These are phyloP conservation scores for Hypomyces perniciosus DNA, from an alignment of 2,329 filamentous ascomycete species.

Conservation along the genomic window DNA sequence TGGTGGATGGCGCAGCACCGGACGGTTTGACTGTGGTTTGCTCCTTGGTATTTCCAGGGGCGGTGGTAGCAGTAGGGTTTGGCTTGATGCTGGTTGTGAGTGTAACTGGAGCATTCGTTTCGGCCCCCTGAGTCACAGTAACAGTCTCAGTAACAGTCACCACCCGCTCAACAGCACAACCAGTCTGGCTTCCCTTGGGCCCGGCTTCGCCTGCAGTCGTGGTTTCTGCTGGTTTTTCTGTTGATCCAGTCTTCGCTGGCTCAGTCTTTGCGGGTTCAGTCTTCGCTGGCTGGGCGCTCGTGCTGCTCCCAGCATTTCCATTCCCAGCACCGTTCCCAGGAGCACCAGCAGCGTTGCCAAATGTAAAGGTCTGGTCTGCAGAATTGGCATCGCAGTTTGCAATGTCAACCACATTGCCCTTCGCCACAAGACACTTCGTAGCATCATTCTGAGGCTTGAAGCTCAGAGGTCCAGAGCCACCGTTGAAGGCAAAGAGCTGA, in stretches of 20 bases:
- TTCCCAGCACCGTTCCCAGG: background rate
- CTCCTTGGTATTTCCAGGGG: background rate
- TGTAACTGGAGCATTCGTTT: too few species aligned
- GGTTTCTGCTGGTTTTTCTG: too few species aligned
- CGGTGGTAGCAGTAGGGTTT: background rate
- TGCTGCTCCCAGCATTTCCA: background rate
- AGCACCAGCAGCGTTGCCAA: slow-evolving; percentile 16
- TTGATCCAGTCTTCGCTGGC: too few species aligned
- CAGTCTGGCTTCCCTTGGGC: background rate
- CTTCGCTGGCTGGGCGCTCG: background rate
- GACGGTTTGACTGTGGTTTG: background rate
- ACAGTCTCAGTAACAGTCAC: too few species aligned
- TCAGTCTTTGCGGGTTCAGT: too few species aligned
- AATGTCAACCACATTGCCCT: slow-evolving; percentile 38
- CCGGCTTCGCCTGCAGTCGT: too few species aligned
- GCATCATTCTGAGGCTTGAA: slow-evolving; percentile 41
- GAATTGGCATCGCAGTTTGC: slow-evolving; percentile 36
- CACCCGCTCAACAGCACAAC: background rate
- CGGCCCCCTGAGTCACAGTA: too few species aligned
- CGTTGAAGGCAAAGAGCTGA: slow-evolving; percentile 45
- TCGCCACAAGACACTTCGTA: slow-evolving; percentile 42
- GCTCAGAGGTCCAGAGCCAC: slow-evolving; percentile 34
- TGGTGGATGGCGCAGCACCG: slow-evolving; percentile 17
- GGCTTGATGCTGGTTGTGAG: background rate
- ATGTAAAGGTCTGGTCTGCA: slow-evolving; percentile 37